Percentiles rank a stretch among this genome's conserved stretches.
Conservation (phyloP, 441 rosid species). For the Mallotus repandus region DNA sequence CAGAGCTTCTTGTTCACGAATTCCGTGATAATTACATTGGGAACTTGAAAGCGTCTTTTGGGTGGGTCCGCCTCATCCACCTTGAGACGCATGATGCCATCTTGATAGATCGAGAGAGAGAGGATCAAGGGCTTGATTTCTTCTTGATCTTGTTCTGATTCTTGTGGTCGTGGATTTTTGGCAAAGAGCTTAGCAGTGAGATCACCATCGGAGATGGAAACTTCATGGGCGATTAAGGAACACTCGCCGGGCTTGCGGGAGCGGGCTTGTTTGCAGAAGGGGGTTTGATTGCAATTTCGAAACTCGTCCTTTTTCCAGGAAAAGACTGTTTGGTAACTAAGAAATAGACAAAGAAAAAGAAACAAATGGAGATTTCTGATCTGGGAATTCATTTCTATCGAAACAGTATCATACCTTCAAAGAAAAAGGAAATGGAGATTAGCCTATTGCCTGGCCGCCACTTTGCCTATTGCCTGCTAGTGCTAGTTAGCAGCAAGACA, state of each 20-base stretch:
- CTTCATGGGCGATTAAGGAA: constrained; percentile 46
- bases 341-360: constrained; percentile 39
- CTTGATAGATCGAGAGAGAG: constrained; percentile 63
- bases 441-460: too few species aligned
- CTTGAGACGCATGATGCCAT: constrained; percentile 70
- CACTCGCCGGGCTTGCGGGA: constrained; percentile 65
- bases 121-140: constrained; percentile 60
- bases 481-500: too few species aligned
- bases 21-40: constrained; percentile 66
- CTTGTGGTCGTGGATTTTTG: constrained; percentile 15
- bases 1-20: constrained; percentile 71
- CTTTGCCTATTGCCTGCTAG: too few species aligned
- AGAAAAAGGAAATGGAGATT: too few species aligned
- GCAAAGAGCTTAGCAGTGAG: constrained; percentile 67
- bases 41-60: constrained; percentile 77
- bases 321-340: constrained; percentile 39
- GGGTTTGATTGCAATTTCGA: constrained; percentile 91
- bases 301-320: constrained; percentile 98
- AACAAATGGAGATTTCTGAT: background rate
- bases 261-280: constrained; percentile 96
- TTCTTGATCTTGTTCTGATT: constrained; percentile 23
- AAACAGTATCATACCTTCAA: too few species aligned
- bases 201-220: constrained; percentile 67
- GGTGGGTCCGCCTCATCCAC: constrained; percentile 74
- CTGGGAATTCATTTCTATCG: too few species aligned